These are phyloP conservation scores for Orbilia brochopaga DNA, from an alignment of 2,329 filamentous ascomycete genomes.

Conservation along the genomic window DNA sequence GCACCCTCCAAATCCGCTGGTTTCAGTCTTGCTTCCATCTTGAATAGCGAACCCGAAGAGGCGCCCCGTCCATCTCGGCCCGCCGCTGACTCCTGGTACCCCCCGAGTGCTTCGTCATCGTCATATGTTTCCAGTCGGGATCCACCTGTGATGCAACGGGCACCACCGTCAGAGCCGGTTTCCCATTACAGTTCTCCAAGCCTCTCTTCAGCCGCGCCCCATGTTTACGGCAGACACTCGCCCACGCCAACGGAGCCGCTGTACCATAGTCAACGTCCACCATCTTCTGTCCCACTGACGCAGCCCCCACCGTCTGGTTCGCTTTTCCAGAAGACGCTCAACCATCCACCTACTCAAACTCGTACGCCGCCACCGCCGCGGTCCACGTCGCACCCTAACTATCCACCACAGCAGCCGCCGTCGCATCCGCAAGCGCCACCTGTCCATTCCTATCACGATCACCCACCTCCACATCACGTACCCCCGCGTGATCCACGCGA, in stretches of 20 bases:
- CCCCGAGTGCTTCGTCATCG: slow-evolving; percentile 14
- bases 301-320: slow-evolving; percentile 32
- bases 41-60: slow-evolving; percentile 36
- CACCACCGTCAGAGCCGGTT: slow-evolving; percentile 39
- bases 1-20: slow-evolving; percentile 22
- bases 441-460: slow-evolving; percentile 36
- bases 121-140: slow-evolving; percentile 28
- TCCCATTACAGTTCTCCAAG: slow-evolving; percentile 48
- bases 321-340: slow-evolving; percentile 36
- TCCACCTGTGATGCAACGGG: slow-evolving; percentile 24
- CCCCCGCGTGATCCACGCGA: slow-evolving; percentile 11
- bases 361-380: slow-evolving; percentile 43
- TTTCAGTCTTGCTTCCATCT: slow-evolving; percentile 37
- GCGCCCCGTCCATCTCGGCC: slow-evolving; percentile 14
- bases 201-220: slow-evolving; percentile 34
- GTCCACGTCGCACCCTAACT: slow-evolving; percentile 42
- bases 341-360: slow-evolving; percentile 24
- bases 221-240: slow-evolving; percentile 32
- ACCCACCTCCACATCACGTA: slow-evolving; percentile 39
- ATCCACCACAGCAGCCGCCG: slow-evolving; percentile 47
- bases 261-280: slow-evolving; percentile 32
- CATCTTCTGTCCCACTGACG: slow-evolving; percentile 30
- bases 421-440: slow-evolving; percentile 21
- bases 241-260: slow-evolving; percentile 36
- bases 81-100: slow-evolving; percentile 37